Evolutionary conservation across 768 basidiomycete species (phyloP).

Genomic region (Lepiota brunneoincarnata): DNA sequence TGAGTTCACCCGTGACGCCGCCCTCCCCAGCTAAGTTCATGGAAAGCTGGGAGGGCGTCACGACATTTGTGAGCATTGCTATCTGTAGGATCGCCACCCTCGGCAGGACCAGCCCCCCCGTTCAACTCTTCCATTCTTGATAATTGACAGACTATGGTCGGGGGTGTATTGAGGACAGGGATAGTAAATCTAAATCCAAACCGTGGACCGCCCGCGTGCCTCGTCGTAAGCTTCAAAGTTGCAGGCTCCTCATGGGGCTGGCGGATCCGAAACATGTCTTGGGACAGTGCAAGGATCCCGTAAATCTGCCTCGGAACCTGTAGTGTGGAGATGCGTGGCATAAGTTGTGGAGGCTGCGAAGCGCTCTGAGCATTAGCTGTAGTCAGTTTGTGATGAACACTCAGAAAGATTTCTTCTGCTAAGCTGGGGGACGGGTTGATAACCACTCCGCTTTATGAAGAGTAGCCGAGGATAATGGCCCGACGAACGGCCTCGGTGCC

Average conservation of each 20-base stretch:
- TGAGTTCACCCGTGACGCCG: conserved; percentile 61
- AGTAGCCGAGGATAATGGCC: not conserved
- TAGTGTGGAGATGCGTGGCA: conserved; percentile 70
- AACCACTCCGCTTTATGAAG: not conserved
- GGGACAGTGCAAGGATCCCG: conserved; percentile 68
- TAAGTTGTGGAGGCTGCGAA: conserved; percentile 52
- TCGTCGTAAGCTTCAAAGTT: conserved; percentile 52
- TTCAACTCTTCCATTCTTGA: conserved; percentile 48
- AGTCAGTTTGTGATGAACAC: not conserved
- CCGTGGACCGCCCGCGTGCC: conserved; percentile 47
- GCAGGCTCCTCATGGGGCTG: conserved; percentile 48
- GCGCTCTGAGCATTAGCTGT: conserved; percentile 47
- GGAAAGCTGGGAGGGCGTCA: conserved; percentile 77
- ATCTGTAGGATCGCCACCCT: conserved; percentile 70
- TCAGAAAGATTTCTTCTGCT: conserved; percentile 32
- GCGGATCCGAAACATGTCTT: conserved; percentile 55
- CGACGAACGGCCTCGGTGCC: not conserved
- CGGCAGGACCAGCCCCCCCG: conserved; percentile 76
- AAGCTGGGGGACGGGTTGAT: not conserved
- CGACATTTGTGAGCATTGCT: conserved; percentile 66
- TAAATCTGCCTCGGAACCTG: conserved; percentile 60
- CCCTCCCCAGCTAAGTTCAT: conserved; percentile 81
- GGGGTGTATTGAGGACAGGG: conserved; percentile 83
- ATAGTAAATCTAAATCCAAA: conserved; percentile 90
- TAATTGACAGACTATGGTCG: conserved; percentile 63